Evolutionary conservation across 768 basidiomycete genomes (phyloP), one percentile per base, ranked within the genome.

Genomic region (Clitopilus hobsonii): DNA sequence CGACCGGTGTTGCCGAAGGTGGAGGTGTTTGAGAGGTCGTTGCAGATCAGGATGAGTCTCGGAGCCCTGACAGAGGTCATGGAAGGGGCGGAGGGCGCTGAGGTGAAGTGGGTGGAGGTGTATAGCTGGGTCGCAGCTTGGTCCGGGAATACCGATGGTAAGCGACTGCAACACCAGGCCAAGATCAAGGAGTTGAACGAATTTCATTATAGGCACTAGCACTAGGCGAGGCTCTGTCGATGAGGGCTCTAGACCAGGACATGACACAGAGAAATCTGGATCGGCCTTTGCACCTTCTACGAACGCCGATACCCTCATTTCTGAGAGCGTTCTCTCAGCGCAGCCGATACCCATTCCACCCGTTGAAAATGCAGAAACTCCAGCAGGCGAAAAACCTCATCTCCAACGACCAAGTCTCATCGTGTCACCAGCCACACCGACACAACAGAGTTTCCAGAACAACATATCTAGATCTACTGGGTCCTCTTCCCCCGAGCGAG

Each of bases 31-130:
- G 90, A 90, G 63, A 78, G 87, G 52, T 86, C 89, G 18, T 72
- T 97, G 45, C 89, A 97, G 68, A 69, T 98, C 27, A 78, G 94
- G 26, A 90, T 96, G 81, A 90, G 94, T 0, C 86, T 91, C 64
- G 84, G 88, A 49, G 83, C 86, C 5, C 71, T 98, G 49, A 79
- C 80, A 16, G 97, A 98, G 70, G 81, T 86, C 29, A 79, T 89
- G 16, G 88, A 94, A 30, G 96, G 97, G 0, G 79, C 93, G 0
- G 92, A 95, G 61, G 82, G 84, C 36, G 94, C 94, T 0, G 86
- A 89, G 58, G 71, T 74, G 16, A 85, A 83, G 54, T 94, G 93
- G 83, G 74, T 93, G 14, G 91, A 93, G 24, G 79, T 93, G 6
- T 96, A 95, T 67, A 73, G 81, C 4, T 97, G 90, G 89, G 86